Percentiles rank a stretch among this genome's conserved stretches.
Evolutionary conservation across 73 alveolate species (phyloP).

Genomic region (Blepharisma stoltei): DNA sequence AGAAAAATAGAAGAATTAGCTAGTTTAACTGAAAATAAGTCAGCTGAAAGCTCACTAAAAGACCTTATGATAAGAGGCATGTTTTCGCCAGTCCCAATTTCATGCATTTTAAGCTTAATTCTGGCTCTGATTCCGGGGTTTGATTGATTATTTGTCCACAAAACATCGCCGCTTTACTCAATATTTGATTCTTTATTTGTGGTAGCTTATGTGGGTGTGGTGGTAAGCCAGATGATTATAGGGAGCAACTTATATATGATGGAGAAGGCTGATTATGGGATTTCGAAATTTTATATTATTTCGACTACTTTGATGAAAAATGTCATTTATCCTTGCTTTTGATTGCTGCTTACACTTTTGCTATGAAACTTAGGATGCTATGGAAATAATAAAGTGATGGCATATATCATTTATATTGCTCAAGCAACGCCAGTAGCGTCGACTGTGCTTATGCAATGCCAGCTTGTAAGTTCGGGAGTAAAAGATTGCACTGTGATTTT

Average conservation of each 20-base stretch:
- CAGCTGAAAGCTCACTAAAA: background rate
- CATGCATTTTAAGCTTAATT: background rate
- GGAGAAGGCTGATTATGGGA: background rate
- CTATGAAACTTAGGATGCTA: background rate
- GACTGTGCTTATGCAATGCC: background rate
- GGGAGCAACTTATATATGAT: background rate
- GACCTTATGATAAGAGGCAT: background rate
- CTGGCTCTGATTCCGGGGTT: slow-evolving; percentile 5
- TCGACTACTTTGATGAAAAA: background rate
- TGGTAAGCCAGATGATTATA: background rate
- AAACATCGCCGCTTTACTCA: background rate
- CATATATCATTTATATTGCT: slow-evolving; percentile 1
- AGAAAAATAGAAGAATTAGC: background rate
- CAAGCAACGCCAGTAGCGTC: background rate
- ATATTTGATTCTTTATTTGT: background rate
- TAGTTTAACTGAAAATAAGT: background rate
- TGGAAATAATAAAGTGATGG: slow-evolving; percentile 21
- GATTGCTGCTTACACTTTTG: background rate
- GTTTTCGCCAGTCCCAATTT: slow-evolving; percentile 8
- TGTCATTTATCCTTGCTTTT: background rate
- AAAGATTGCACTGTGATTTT: slow-evolving; percentile 6
- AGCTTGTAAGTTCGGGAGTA: background rate
- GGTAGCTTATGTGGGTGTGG: slow-evolving; percentile 4
- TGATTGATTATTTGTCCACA: background rate
- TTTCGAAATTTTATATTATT: background rate